A percentile compares a stretch with the other conserved stretches of the same genome.
phyloP scores from a whole-genome alignment of 345 rosid species.

The Mercurialis annua region DNA sequence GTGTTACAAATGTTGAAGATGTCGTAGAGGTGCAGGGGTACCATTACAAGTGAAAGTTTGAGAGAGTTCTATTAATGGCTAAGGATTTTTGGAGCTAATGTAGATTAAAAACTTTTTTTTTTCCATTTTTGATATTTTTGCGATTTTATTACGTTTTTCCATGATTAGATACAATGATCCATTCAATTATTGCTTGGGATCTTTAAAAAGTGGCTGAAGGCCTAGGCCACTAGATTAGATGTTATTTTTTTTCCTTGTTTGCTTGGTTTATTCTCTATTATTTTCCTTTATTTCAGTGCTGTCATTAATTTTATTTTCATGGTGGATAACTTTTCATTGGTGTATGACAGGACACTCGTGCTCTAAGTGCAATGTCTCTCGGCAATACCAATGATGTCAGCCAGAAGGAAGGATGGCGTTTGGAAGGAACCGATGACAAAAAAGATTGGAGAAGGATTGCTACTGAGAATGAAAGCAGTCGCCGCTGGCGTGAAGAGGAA shows the following conservation, averaged over 20 bases:
- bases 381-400: constrained; percentile 44
- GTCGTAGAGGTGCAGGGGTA: too few species aligned
- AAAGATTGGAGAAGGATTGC: constrained; percentile 62
- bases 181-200: background rate
- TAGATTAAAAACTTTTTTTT: background rate
- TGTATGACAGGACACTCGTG: constrained; percentile 46
- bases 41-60: background rate
- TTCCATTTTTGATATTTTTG: background rate
- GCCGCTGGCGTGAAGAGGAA: constrained; percentile 83
- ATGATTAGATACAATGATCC: background rate
- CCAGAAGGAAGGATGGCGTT: constrained; percentile 63
- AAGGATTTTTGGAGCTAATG: background rate
- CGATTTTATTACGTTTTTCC: background rate
- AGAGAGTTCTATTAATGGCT: background rate
- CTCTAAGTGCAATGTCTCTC: constrained; percentile 31
- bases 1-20: too few species aligned
- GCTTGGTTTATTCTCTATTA: background rate
- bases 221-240: background rate
- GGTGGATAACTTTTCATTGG: background rate
- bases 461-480: constrained; percentile 44
- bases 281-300: background rate
- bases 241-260: background rate
- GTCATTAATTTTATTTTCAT: background rate
- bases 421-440: constrained; percentile 63
- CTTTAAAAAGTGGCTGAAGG: background rate